phyloP scores from a whole-genome alignment of 352 stramenopile species.

The Phytophthora pinifolia region DNA sequence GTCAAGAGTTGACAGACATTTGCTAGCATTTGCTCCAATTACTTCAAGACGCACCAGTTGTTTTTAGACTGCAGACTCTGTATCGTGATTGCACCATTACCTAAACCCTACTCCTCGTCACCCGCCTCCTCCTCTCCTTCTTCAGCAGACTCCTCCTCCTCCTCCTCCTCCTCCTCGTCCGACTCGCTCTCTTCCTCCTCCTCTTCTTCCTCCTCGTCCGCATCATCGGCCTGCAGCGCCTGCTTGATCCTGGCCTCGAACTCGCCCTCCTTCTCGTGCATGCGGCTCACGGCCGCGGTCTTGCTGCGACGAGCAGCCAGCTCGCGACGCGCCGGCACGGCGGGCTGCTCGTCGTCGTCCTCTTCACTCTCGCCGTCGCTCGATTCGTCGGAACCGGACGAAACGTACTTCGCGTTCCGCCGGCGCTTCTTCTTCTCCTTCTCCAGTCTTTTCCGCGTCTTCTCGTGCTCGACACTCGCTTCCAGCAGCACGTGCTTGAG shows the following conservation, averaged over 20 bases:
- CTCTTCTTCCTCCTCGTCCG: constrained; percentile 38
- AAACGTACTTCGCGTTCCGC: constrained; percentile 22
- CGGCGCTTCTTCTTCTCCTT: constrained; percentile 32
- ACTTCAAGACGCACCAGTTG: neutral
- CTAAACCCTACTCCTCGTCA: constrained; percentile 12
- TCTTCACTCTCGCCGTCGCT: constrained; percentile 41
- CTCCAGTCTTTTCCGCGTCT: constrained; percentile 43
- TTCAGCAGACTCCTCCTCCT: constrained; percentile 24
- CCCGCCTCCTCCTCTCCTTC: constrained; percentile 22
- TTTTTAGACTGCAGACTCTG: too few relatives aligned
- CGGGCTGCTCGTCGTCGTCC: constrained; percentile 19
- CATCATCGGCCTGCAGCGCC: constrained; percentile 47
- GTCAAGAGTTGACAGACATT: too few relatives aligned
- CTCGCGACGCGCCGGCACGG: constrained; percentile 29
- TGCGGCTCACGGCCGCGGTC: constrained; percentile 54
- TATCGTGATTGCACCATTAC: too few relatives aligned
- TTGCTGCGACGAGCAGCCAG: constrained; percentile 58
- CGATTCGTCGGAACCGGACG: constrained; percentile 25
- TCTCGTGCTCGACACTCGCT: constrained; percentile 35
- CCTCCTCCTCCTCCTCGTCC: constrained; percentile 27
- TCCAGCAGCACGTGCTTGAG: constrained; percentile 39
- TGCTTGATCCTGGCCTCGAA: constrained; percentile 62
- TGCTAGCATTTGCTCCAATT: too few relatives aligned
- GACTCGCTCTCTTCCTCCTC: constrained; percentile 25
- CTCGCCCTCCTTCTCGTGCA: constrained; percentile 56